A percentile compares a stretch with the other conserved stretches of the same genome.
phyloP scores from a whole-genome alignment of 2,329 filamentous ascomycete genomes.

The Emmonsiellopsis sp. region DNA sequence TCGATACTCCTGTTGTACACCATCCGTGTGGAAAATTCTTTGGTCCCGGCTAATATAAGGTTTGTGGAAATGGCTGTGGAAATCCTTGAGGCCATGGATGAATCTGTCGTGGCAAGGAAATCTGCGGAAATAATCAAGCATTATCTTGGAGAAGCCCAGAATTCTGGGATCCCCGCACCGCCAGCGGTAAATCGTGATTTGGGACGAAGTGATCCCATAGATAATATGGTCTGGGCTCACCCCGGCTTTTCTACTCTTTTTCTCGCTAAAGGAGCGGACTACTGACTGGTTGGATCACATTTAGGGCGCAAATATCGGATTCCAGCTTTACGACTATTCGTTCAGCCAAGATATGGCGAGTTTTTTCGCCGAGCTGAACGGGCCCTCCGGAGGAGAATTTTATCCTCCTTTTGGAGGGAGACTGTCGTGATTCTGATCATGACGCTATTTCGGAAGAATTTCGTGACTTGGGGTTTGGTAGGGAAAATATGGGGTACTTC shows the following conservation, averaged over 20 bases:
- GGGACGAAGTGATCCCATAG: constrained; percentile 1
- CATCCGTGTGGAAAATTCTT: constrained; percentile 20
- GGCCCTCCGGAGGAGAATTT: constrained; percentile 16
- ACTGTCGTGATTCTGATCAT: no score
- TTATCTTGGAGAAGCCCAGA: constrained; percentile 13
- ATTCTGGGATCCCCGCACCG: constrained; percentile 17
- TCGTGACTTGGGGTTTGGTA: no score
- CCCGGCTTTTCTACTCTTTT: no score
- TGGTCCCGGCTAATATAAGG: constrained; percentile 18
- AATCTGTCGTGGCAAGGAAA: constrained; percentile 30
- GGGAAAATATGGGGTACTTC: no score
- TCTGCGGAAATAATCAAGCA: constrained; percentile 28
- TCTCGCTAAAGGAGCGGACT: background rate
- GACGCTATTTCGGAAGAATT: no score
- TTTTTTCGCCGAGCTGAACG: constrained; percentile 26
- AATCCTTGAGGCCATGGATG: constrained; percentile 34
- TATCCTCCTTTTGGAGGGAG: no score
- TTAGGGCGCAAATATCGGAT: constrained; percentile 18
- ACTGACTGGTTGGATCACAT: constrained; percentile 7
- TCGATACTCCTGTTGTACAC: constrained; percentile 28
- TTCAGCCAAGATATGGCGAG: constrained; percentile 24
- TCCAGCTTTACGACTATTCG: constrained; percentile 22
- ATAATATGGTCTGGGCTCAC: constrained; percentile 1
- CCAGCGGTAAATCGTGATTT: constrained; percentile 7
- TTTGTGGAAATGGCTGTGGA: constrained; percentile 30